Evolutionary conservation across 2,329 filamentous ascomycete genomes (phyloP).

Genomic region (Paraconiothyrium sp.): DNA sequence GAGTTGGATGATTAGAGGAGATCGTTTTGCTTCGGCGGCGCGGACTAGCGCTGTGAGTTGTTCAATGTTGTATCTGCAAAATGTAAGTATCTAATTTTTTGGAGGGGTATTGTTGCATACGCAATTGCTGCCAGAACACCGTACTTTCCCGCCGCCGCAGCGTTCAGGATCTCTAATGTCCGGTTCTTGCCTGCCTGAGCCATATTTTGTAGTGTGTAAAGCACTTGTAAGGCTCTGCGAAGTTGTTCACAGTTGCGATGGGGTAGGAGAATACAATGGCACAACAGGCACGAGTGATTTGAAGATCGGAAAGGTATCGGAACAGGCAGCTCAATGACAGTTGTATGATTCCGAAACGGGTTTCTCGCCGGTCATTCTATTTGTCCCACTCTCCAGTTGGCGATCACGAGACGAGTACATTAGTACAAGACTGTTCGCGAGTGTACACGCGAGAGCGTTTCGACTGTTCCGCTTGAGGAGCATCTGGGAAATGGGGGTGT

Average conservation of each 20-base stretch:
- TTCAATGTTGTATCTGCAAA: slow-evolving; percentile 46
- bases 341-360: neutral
- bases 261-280: neutral
- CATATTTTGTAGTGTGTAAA: slow-evolving; percentile 19
- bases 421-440: neutral
- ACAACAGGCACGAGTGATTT: neutral
- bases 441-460: neutral
- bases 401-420: neutral
- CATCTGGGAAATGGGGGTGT: neutral
- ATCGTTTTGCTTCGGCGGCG: slow-evolving; percentile 46
- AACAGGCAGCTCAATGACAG: neutral
- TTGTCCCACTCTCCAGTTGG: neutral
- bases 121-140: slow-evolving; percentile 62
- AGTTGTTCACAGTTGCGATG: neutral
- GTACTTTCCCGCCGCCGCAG: slow-evolving; percentile 65
- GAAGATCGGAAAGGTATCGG: neutral
- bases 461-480: neutral
- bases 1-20: slow-evolving; percentile 49
- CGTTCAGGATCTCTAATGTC: slow-evolving; percentile 61
- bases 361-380: neutral
- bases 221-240: neutral
- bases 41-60: slow-evolving; percentile 46
- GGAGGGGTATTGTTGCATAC: slow-evolving; percentile 24
- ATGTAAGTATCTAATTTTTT: slow-evolving; percentile 9
- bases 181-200: slow-evolving; percentile 33